A percentile compares a stretch with the other conserved stretches of the same genome.
phyloP scores from a whole-genome alignment of 352 stramenopile species.

The Globisporangium ultimum region DNA sequence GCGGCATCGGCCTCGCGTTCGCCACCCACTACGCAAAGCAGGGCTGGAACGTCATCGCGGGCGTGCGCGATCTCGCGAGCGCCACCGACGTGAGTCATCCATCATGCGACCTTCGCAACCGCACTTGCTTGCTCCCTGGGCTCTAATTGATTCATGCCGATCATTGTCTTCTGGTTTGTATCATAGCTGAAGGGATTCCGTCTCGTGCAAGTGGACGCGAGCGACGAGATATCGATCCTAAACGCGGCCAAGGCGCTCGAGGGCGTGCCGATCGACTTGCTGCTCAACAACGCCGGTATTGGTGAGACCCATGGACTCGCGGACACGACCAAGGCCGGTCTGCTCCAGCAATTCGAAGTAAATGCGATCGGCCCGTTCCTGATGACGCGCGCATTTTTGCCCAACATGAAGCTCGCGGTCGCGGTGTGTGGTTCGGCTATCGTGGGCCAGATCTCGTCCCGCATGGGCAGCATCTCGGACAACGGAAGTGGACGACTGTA shows the following conservation, averaged over 20 bases:
- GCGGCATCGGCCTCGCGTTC: constrained; percentile 42
- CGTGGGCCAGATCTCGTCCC: constrained; percentile 22
- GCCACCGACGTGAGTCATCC: no score
- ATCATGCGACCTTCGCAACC: no score
- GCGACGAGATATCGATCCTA: constrained; percentile 21
- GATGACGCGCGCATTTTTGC: constrained; percentile 23
- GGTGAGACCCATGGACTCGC: constrained; percentile 2
- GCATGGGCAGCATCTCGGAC: constrained; percentile 16
- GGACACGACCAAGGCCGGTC: constrained; percentile 11
- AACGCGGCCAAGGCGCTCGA: constrained; percentile 13
- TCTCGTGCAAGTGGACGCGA: constrained; percentile 21
- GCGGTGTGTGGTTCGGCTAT: constrained; percentile 9
- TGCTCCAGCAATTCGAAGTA: constrained; percentile 32
- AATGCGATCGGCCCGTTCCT: constrained; percentile 33
- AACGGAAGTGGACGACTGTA: constrained; percentile 22
- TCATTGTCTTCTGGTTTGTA: no score
- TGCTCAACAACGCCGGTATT: constrained; percentile 42
- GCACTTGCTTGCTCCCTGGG: no score
- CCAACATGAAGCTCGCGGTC: constrained; percentile 15
- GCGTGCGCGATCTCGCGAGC: no score
- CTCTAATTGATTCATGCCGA: no score
- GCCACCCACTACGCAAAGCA: constrained; percentile 34
- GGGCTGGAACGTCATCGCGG: constrained; percentile 51
- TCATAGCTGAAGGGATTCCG: no score
- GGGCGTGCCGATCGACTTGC: constrained; percentile 24